Base-by-base conservation (phyloP, 257 asterid species). In the Phtheirospermum japonicum region DNA sequence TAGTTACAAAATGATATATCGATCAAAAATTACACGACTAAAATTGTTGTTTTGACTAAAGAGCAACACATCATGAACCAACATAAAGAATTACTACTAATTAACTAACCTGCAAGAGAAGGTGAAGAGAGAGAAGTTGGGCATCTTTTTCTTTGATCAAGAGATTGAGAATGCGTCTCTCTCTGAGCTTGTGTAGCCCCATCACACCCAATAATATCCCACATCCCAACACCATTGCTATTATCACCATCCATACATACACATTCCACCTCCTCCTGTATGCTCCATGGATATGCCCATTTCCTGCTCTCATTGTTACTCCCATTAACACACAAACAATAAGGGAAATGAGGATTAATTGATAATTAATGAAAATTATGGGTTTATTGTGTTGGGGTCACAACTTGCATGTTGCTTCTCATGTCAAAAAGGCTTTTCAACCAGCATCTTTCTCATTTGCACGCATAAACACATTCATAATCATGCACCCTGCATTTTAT, bases 91-190 rank as follows among this genome's bases (percentile, higher is more conserved):
- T n/a, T n/a, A n/a, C n/a, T n/a, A n/a, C n/a, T n/a, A n/a, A n/a
- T n/a, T n/a, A n/a, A n/a, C 28, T 16, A 43, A 81, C 96, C 96
- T 83, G 92, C 73, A 88, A 57, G 53, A 80, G 88, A 17, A 64
- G 78, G 39, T 83, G 82, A 56, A 88, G 86, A 52, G 82, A 59
- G 64, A 63, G 54, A 45, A 85, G 81, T 31, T 80, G 77, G 4
- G n/a, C 61, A 33, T 86, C 77, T 67, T 79, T 89, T 32, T 82
- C 77, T 28, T 76, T 71, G 66, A 84, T 64, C 0, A 84, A 28
- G 62, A 70, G 82, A 68, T 52, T 69, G 79, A 79, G 71, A 69
- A 74, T 33, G 26, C 84, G 81, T 34, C n/a, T n/a, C n/a, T n/a
- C n/a, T n/a, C n/a, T n/a, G n/a, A n/a, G n/a, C n/a, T 73, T 79